Percentiles rank a stretch among this genome's conserved stretches.
These are phyloP conservation scores for Amanita thiersii DNA, from an alignment of 768 basidiomycete genomes.

Conservation along the genomic window DNA sequence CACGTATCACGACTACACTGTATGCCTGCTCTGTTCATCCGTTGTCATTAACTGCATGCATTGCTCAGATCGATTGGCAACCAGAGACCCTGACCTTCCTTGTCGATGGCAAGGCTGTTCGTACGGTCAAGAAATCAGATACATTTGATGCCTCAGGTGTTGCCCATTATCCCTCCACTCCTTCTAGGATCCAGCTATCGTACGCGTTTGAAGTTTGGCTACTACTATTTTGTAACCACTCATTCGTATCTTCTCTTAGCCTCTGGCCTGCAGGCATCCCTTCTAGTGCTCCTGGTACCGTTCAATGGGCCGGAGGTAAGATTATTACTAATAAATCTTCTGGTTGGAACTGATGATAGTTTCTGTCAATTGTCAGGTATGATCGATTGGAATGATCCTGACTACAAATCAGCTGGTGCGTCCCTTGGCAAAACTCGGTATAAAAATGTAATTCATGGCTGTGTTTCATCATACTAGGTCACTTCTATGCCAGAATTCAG, in stretches of 20 bases:
- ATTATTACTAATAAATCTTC: too few relatives aligned
- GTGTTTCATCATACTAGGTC: constrained; percentile 33
- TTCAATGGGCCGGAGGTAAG: constrained; percentile 69
- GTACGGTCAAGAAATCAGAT: constrained; percentile 57
- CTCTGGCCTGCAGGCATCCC: constrained; percentile 80
- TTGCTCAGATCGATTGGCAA: constrained; percentile 72
- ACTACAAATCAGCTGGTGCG: constrained; percentile 59
- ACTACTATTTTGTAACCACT: too few relatives aligned
- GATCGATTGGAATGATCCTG: constrained; percentile 77
- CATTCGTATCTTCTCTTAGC: constrained; percentile 21
- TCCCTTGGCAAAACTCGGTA: constrained; percentile 1
- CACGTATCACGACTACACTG: constrained; percentile 73
- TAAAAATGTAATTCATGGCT: neutral
- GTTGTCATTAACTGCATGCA: constrained; percentile 1
- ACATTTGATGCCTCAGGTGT: constrained; percentile 49
- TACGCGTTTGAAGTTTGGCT: constrained; percentile 19
- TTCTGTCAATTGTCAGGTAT: constrained; percentile 43
- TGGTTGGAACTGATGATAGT: too few relatives aligned
- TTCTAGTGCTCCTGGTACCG: constrained; percentile 52
- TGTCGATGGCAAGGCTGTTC: constrained; percentile 65
- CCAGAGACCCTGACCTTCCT: constrained; percentile 55
- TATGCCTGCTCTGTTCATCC: constrained; percentile 28
- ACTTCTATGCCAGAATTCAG: constrained; percentile 61
- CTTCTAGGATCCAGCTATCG: constrained; percentile 77
- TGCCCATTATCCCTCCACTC: constrained; percentile 64